phyloP scores from a whole-genome alignment of 768 basidiomycete species.

The Leccinum obscurum region DNA sequence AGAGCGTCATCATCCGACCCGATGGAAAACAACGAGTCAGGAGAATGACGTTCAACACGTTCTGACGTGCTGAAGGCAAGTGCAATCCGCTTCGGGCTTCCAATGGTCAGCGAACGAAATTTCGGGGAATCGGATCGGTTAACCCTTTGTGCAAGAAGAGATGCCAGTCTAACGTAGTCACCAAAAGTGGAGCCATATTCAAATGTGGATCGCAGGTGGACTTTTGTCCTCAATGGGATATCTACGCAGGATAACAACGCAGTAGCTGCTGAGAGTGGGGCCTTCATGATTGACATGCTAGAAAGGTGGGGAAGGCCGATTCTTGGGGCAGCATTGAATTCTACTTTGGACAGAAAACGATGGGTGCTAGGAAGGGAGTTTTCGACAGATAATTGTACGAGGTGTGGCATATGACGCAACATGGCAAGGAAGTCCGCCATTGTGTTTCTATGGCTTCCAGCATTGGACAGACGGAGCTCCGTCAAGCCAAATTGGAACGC shows the following conservation, averaged over 20 bases:
- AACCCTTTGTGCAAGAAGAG: not conserved
- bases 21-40: not conserved
- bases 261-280: not conserved
- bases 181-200: not conserved
- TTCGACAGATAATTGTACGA: not conserved
- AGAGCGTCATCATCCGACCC: not conserved
- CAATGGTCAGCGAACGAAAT: not conserved
- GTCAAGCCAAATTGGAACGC: not conserved
- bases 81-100: not conserved
- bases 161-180: rapidly evolving
- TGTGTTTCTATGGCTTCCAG: not conserved
- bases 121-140: not conserved
- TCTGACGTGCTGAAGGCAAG: not conserved
- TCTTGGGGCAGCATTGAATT: not conserved
- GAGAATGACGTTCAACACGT: not conserved
- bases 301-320: not conserved
- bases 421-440: not conserved
- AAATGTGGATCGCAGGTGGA: not conserved
- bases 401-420: not conserved
- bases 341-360: not conserved
- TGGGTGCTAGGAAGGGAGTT: not conserved
- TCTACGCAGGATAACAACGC: not conserved
- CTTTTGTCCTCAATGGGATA: not conserved
- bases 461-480: not conserved
- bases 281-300: not conserved